These are phyloP conservation scores for Luffa acutangula DNA, from an alignment of 306 rosid genomes.

Conservation along the genomic window DNA sequence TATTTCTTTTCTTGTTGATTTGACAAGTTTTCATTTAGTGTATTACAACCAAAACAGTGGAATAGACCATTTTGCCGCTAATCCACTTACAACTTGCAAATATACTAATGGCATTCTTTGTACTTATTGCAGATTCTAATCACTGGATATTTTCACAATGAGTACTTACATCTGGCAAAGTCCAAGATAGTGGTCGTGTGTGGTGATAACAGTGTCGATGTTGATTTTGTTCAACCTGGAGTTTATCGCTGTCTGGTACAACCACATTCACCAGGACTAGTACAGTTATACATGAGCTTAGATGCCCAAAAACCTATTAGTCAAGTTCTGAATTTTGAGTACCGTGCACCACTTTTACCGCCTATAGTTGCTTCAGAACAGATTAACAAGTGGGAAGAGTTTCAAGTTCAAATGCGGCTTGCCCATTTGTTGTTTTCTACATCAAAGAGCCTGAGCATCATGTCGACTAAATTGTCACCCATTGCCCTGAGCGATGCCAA, in stretches of 20 bases:
- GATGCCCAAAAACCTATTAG: constrained; percentile 85
- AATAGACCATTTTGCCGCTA: background rate
- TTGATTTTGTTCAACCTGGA: constrained; percentile 70
- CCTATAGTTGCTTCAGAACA: constrained; percentile 34
- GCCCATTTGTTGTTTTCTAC: constrained; percentile 55
- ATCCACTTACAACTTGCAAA: background rate
- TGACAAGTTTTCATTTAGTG: background rate
- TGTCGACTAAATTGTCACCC: constrained; percentile 42
- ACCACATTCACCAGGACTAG: constrained; percentile 48
- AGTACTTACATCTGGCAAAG: constrained; percentile 45
- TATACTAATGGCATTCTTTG: background rate
- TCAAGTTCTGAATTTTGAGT: constrained; percentile 72
- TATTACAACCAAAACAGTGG: background rate
- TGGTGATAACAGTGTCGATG: constrained; percentile 51
- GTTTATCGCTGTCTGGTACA: constrained; percentile 70
- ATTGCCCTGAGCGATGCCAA: constrained; percentile 47
- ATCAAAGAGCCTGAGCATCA: constrained; percentile 41
- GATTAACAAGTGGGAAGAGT: constrained; percentile 43
- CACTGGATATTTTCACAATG: constrained; percentile 56
- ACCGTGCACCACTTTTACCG: constrained; percentile 43
- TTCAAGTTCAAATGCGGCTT: constrained; percentile 64
- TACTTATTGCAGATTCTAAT: constrained; percentile 58
- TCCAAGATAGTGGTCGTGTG: constrained; percentile 54
- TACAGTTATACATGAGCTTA: constrained; percentile 58
- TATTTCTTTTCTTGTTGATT: background rate